phyloP scores from a whole-genome alignment of 2,329 filamentous ascomycete species.

The Leptographium lundbergii region DNA sequence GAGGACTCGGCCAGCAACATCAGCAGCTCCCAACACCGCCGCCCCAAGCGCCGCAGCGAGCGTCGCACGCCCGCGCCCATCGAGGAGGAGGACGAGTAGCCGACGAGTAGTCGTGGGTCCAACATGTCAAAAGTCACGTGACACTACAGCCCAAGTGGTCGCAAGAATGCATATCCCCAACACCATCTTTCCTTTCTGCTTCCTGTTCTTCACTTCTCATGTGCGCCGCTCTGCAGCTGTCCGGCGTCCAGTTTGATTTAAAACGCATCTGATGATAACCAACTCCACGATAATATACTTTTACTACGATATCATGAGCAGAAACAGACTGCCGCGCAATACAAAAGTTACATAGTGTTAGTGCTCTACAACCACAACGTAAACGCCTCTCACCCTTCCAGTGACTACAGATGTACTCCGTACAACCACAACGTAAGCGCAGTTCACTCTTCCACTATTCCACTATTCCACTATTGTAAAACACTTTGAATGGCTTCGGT shows the following conservation, averaged over 20 bases:
- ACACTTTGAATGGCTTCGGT: neutral
- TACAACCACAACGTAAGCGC: no score
- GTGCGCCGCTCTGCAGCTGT: neutral
- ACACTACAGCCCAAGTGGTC: no score
- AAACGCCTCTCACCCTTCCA: no score
- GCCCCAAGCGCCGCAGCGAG: constrained; percentile 55
- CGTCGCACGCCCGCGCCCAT: constrained; percentile 60
- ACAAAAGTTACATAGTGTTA: no score
- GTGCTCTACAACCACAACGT: no score
- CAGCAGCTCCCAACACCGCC: constrained; percentile 53
- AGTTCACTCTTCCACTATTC: no score
- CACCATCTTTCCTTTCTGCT: neutral
- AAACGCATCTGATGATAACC: neutral
- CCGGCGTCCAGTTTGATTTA: neutral
- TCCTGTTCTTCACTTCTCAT: neutral
- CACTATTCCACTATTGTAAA: no score
- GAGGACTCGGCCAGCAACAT: constrained; percentile 77
- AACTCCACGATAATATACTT: neutral
- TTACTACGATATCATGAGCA: neutral
- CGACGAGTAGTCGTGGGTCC: no score
- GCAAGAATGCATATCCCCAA: no score
- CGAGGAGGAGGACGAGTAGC: constrained; percentile 48
- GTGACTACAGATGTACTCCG: no score
- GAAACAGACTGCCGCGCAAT: neutral
- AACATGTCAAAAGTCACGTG: no score